phyloP scores from a whole-genome alignment of 2,329 filamentous ascomycete genomes.

The Colletotrichum tabaci region DNA sequence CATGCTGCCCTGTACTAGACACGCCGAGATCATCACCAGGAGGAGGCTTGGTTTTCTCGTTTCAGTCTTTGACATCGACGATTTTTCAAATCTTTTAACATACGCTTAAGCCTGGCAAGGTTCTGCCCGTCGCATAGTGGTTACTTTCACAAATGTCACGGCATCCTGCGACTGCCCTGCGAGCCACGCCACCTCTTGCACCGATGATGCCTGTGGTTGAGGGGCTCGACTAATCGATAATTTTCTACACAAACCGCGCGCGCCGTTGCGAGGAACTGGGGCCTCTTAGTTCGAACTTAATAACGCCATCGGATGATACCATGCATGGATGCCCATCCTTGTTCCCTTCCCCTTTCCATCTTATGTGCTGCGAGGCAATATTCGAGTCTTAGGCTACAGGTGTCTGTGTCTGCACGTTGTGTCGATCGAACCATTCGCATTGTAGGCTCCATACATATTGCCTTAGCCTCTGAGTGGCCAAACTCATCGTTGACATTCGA shows the following conservation, averaged over 20 bases:
- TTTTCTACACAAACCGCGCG: slow-evolving; percentile 17
- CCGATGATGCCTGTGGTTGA: slow-evolving; percentile 24
- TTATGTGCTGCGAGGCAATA: not conserved
- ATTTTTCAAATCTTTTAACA: not conserved
- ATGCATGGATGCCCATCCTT: not conserved
- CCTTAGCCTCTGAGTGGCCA: slow-evolving; percentile 16
- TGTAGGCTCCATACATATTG: slow-evolving; percentile 14
- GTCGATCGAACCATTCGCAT: not conserved
- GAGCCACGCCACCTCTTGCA: not conserved
- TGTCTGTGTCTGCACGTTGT: not conserved
- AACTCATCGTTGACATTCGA: slow-evolving; percentile 3
- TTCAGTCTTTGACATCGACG: not conserved
- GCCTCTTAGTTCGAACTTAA: not conserved
- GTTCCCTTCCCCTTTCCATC: slow-evolving; percentile 1
- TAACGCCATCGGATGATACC: slow-evolving; percentile 17
- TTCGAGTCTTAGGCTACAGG: slow-evolving; percentile 18
- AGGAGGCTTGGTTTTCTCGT: not conserved
- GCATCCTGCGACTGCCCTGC: slow-evolving; percentile 18
- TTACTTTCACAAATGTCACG: slow-evolving; percentile 2
- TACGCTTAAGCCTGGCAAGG: slow-evolving; percentile 3
- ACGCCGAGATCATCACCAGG: not conserved
- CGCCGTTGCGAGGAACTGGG: slow-evolving; percentile 6
- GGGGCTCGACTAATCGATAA: slow-evolving; percentile 8
- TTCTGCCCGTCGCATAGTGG: slow-evolving; percentile 9
- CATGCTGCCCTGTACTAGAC: not conserved